A percentile compares a stretch with the other conserved stretches of the same genome.
phyloP scores from a whole-genome alignment of 768 basidiomycete species.

The Aureoboletus auriporus region DNA sequence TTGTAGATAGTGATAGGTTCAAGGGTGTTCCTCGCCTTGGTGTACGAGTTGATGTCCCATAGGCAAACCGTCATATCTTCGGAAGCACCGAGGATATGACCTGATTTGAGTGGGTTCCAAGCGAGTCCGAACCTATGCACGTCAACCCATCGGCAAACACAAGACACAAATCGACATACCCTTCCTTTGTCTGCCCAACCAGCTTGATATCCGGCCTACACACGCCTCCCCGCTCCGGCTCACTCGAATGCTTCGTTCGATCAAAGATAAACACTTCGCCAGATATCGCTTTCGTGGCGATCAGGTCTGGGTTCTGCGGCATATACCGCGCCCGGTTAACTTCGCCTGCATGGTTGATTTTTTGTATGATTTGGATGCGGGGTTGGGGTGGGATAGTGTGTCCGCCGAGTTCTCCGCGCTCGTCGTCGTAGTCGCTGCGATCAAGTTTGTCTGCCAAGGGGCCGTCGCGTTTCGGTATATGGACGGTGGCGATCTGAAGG shows the following conservation, averaged over 20 bases:
- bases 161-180: slow-evolving; percentile 47
- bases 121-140: slow-evolving; percentile 82
- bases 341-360: slow-evolving; percentile 93
- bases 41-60: slow-evolving; percentile 93
- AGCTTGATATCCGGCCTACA: slow-evolving; percentile 90
- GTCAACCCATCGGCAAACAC: slow-evolving; percentile 3
- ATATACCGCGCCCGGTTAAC: slow-evolving; percentile 98
- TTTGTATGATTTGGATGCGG: slow-evolving; percentile 85
- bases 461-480: slow-evolving; percentile 81
- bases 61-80: slow-evolving; percentile 96
- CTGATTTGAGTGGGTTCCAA: slow-evolving; percentile 83
- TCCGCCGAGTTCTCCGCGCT: slow-evolving; percentile 91
- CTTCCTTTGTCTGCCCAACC: slow-evolving; percentile 89
- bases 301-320: slow-evolving; percentile 97
- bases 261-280: slow-evolving; percentile 97
- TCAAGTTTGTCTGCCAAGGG: slow-evolving; percentile 74
- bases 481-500: slow-evolving; percentile 91
- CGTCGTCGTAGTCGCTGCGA: slow-evolving; percentile 81
- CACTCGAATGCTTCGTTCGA: slow-evolving; percentile 92
- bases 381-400: slow-evolving; percentile 82
- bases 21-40: slow-evolving; percentile 71
- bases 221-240: slow-evolving; percentile 78
- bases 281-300: slow-evolving; percentile 89
- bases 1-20: slow-evolving; percentile 81
- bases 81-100: slow-evolving; percentile 86